Evolutionary conservation across 192 early-diverging fungal species (phyloP), one percentile per base, ranked within the genome.

Genomic region (Dispira parvispora): DNA sequence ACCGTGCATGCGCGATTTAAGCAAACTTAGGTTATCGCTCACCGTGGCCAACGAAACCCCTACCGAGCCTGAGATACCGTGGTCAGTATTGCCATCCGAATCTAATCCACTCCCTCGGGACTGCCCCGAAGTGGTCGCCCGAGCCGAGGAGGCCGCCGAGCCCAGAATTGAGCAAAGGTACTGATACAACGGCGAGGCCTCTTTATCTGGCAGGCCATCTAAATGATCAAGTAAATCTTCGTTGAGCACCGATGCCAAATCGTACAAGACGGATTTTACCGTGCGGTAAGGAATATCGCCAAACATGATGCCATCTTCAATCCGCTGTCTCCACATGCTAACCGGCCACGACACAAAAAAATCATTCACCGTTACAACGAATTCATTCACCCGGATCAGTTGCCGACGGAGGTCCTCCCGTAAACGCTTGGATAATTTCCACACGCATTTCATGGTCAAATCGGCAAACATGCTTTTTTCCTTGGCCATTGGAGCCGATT

Each of bases 251-350:
- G 79, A 80, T 0, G 82, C 80, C 45, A 96, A 64, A 68, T 91
- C 87, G 23, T 89, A 79, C 32, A 89, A 69, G 20, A 99, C 78
- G 0, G 94, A 96, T 76, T 96, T 96, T 21, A 96, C 87, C 0
- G 95, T 97, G 46, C 94, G 86, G 62, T 93, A 72, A 0, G 95
- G 94, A 86, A 98, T 78, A 64, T 98, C 94, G 53, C 90, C 89
- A 58, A 89, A 73, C 20, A 87, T 85, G 42, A 83, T 81, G 13
- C 76, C 69, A 32, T 92, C 85, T 42, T 78, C 74, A 27, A 81
- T 83, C 46, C 91, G 78, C 57, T 80, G 73, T 61, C 90, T 90
- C 93, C 94, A 98, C 43, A 90, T 87, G 28, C 75, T 73, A 9
- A 89, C 89, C 13, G 93, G 89, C n/a, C 80, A 80, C 8, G 77